Evolutionary conservation across 768 basidiomycete genomes (phyloP), one percentile per base, ranked within the genome.

Genomic region (Paxillus ammoniavirescens): DNA sequence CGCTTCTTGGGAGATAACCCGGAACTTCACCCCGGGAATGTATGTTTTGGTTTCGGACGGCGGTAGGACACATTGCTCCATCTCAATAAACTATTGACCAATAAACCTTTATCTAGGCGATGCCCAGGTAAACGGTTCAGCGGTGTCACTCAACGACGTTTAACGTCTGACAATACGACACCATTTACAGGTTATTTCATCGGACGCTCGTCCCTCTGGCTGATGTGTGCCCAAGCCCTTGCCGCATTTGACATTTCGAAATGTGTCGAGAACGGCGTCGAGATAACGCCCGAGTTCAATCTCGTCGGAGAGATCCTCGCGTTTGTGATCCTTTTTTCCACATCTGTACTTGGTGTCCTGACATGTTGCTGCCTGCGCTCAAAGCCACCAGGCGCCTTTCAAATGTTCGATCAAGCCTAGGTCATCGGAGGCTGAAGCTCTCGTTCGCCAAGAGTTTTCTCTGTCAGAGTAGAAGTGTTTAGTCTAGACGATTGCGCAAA

Each of bases 281-380:
- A 74, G 17, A 65, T 80, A 26, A 71, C 73, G 0, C 78, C 80
- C 4, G 75, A 79, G 50, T 73, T 77, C 46, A 75, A 75, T 42
- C 44, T 45, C 38, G 57, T 49, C 4, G 61, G 61, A 8, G 57
- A 23, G 4, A 53, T 50, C 26, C 33, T 59, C 5, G 6, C 55
- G 61, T 61, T 0, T 1, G 60, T 59, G 21, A 21, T 21, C 21
- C 21, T 21, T 8, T 26, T 4, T 6, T 26, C 26, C 1, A 21
- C 3, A 21, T 21, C n/a, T n/a, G n/a, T n/a, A n/a, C n/a, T n/a
- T n/a, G n/a, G 21, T 21, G 21, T 3, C 21, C 21, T 21, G 21
- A 21, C 3, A 26, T 26, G 3, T 21, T 21, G 21, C 21, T 21
- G 21, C 21, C 21, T 30, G 10, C 7, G 23, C 36, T 21, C 17